Evolutionary conservation across 164 flowering plant species (phyloP).

Genomic region (Vitis cinerea): DNA sequence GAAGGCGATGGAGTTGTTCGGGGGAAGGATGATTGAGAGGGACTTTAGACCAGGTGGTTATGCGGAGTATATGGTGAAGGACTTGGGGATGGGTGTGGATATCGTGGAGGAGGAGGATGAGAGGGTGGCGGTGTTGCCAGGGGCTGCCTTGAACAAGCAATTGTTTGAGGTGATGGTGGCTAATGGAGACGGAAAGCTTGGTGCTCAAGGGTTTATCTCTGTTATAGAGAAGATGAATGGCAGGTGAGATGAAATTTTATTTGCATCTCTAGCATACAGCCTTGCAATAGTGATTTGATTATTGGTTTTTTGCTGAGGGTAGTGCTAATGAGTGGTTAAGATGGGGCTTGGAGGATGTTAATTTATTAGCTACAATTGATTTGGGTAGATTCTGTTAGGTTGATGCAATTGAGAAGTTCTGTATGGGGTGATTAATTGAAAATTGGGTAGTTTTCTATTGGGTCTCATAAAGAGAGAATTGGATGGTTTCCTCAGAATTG

Average conservation of each 20-base stretch:
- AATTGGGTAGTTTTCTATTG: no score
- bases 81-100: slow-evolving; percentile 76
- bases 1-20: slow-evolving; percentile 72
- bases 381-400: no score
- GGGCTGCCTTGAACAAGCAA: slow-evolving; percentile 67
- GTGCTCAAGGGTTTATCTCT: slow-evolving; percentile 59
- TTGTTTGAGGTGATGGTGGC: slow-evolving; percentile 68
- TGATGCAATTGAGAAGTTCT: no score
- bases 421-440: no score
- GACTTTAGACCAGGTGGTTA: slow-evolving; percentile 75
- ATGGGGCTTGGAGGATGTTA: no score
- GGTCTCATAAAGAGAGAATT: no score
- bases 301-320: no score
- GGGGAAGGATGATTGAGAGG: slow-evolving; percentile 64
- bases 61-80: slow-evolving; percentile 82
- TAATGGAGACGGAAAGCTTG: slow-evolving; percentile 76
- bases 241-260: slow-evolving; percentile 14
- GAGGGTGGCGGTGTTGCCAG: slow-evolving; percentile 56
- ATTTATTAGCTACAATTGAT: no score
- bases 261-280: no score
- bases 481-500: no score
- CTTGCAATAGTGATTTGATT: no score
- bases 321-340: no score
- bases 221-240: slow-evolving; percentile 48
- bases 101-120: slow-evolving; percentile 35